Percentiles rank a stretch among this genome's conserved stretches.
Conservation (phyloP, 2,329 filamentous ascomycete genomes). For the Aureobasidium melanogenum region DNA sequence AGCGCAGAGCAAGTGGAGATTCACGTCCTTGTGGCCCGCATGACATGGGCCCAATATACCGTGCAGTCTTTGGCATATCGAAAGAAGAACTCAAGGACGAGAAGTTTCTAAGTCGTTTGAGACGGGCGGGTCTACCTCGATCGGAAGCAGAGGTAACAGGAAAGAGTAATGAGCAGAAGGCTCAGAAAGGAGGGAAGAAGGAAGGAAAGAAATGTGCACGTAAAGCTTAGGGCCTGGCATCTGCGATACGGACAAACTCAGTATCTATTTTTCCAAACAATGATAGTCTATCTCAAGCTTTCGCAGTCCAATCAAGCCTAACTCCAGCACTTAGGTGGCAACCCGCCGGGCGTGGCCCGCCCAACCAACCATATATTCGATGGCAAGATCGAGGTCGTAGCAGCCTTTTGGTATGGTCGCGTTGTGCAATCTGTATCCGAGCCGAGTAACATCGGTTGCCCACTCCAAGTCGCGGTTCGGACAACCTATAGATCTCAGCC, state of each 20-base stretch:
- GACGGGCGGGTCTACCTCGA: neutral
- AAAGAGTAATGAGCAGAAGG: no score
- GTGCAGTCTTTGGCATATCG: slow-evolving; percentile 12
- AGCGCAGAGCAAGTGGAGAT: slow-evolving; percentile 15
- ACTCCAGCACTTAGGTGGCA: neutral
- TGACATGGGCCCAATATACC: slow-evolving; percentile 16
- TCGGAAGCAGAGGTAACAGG: no score
- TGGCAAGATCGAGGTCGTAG: neutral
- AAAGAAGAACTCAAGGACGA: slow-evolving; percentile 16
- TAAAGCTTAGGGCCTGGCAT: no score
- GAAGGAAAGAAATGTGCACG: no score
- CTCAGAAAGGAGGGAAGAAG: no score
- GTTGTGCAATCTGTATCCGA: neutral
- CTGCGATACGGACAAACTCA: no score
- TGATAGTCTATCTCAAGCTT: no score
- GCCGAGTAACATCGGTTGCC: neutral
- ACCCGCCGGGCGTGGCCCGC: neutral
- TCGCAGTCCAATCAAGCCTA: neutral
- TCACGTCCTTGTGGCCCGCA: slow-evolving; percentile 16
- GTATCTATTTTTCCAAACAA: no score
- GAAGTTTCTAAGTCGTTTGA: slow-evolving; percentile 27
- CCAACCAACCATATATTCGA: neutral
- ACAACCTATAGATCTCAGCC: neutral
- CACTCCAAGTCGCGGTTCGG: neutral
- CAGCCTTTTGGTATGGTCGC: neutral